These are phyloP conservation scores for Glebionis coronaria DNA, from an alignment of 129 eudicot species.

Conservation along the genomic window DNA sequence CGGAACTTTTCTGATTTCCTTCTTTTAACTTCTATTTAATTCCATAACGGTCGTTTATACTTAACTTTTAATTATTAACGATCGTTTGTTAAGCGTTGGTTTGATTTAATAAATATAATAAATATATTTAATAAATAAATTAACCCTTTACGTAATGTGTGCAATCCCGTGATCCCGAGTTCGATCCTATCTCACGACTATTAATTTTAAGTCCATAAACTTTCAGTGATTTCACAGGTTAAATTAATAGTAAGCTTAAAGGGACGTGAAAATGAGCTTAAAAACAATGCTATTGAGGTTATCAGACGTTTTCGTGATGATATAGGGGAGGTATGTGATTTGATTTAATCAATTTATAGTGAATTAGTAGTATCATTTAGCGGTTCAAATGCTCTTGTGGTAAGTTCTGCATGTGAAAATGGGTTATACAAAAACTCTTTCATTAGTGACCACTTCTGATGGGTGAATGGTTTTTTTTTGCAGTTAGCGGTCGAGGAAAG, in stretches of 20 bases:
- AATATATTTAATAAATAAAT: too few species aligned
- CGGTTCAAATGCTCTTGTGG: background rate
- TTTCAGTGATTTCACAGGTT: slow-evolving; percentile 10
- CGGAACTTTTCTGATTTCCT: too few species aligned
- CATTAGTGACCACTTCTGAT: background rate
- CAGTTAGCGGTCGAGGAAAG: slow-evolving; percentile 87
- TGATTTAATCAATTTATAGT: background rate
- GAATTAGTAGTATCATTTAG: background rate
- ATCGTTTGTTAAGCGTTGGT: too few species aligned
- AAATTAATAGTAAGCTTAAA: slow-evolving; percentile 59
- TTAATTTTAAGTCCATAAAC: too few species aligned
- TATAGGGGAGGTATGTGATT: slow-evolving; percentile 69
- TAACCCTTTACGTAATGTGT: too few species aligned
- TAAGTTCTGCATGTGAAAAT: background rate
- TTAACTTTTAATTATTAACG: too few species aligned
- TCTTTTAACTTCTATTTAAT: too few species aligned
- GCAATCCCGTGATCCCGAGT: too few species aligned
- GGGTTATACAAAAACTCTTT: background rate
- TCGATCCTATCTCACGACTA: too few species aligned
- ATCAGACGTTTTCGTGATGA: slow-evolving; percentile 73
- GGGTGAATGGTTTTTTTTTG: slow-evolving; percentile 1
- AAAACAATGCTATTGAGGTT: slow-evolving; percentile 80
- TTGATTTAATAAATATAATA: too few species aligned
- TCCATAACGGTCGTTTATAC: too few species aligned
- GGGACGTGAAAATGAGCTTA: slow-evolving; percentile 80